These are phyloP conservation scores for Cicer chorassanicum DNA, from an alignment of 306 rosid genomes.

Conservation along the genomic window DNA sequence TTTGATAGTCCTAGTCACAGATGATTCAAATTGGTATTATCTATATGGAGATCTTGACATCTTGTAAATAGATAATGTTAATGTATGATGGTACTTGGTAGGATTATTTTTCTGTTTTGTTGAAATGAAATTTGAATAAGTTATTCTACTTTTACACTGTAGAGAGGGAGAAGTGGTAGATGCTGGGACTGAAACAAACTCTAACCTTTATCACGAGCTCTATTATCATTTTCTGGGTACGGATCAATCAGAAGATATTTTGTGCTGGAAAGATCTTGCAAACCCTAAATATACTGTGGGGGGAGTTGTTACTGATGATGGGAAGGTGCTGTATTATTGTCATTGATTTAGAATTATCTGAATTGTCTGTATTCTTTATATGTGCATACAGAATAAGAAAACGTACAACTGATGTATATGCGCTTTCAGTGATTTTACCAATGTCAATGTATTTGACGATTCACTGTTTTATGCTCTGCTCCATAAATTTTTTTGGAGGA, in stretches of 20 bases:
- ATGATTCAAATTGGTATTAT: slow-evolving; percentile 15
- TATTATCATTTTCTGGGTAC: slow-evolving; percentile 89
- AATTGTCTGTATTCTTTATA: slow-evolving; percentile 21
- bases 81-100: not conserved
- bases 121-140: slow-evolving; percentile 29
- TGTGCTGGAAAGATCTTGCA: slow-evolving; percentile 87
- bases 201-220: slow-evolving; percentile 80
- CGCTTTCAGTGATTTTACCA: slow-evolving; percentile 23
- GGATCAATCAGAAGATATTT: slow-evolving; percentile 81
- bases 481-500: not conserved
- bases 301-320: slow-evolving; percentile 77
- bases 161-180: slow-evolving; percentile 74
- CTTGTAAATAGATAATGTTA: not conserved
- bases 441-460: slow-evolving; percentile 18
- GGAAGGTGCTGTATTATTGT: slow-evolving; percentile 63
- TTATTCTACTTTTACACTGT: slow-evolving; percentile 44
- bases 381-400: slow-evolving; percentile 31
- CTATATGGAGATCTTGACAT: slow-evolving; percentile 1
- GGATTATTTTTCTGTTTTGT: slow-evolving; percentile 24
- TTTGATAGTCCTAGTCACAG: slow-evolving; percentile 21
- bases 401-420: slow-evolving; percentile 2
- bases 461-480: slow-evolving; percentile 11
- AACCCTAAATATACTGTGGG: slow-evolving; percentile 73
- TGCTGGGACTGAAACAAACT: slow-evolving; percentile 91
- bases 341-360: slow-evolving; percentile 32